These are phyloP conservation scores for Pythium chondricola DNA, from an alignment of 352 stramenopile genomes.

Conservation along the genomic window DNA sequence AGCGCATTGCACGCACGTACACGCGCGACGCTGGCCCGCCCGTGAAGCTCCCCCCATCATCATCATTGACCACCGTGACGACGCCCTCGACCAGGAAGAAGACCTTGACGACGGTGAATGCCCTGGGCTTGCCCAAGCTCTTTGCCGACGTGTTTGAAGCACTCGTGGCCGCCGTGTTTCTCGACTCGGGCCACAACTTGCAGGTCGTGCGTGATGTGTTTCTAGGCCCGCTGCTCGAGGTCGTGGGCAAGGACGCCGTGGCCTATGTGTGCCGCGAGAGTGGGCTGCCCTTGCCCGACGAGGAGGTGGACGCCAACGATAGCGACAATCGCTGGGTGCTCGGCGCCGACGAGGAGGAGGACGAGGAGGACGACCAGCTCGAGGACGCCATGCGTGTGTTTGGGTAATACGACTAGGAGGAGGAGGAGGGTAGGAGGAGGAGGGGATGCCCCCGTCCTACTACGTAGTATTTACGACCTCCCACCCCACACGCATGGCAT, in stretches of 20 bases:
- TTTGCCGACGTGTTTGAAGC: constrained; percentile 87
- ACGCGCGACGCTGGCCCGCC: constrained; percentile 1
- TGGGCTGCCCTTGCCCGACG: constrained; percentile 44
- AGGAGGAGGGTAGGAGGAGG: too few relatives aligned
- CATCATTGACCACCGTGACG: not conserved
- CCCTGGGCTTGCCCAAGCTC: constrained; percentile 65
- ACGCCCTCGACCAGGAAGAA: not conserved
- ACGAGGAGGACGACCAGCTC: constrained; percentile 20
- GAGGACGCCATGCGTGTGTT: too few relatives aligned
- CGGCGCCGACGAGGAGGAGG: constrained; percentile 15
- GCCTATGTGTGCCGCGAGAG: constrained; percentile 73
- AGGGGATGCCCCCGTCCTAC: too few relatives aligned
- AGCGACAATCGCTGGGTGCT: constrained; percentile 9
- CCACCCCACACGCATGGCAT: too few relatives aligned
- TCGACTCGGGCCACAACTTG: constrained; percentile 71
- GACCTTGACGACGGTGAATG: constrained; percentile 1
- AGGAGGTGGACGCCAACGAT: constrained; percentile 23
- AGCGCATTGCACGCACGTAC: constrained; percentile 48
- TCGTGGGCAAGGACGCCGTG: constrained; percentile 62
- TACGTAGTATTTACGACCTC: too few relatives aligned
- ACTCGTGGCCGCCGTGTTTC: constrained; percentile 79
- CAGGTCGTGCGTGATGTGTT: constrained; percentile 77
- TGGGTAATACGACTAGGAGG: too few relatives aligned
- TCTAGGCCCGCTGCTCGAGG: constrained; percentile 65
- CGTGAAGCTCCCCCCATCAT: too few relatives aligned